These are phyloP conservation scores for Aspergillus biplanus DNA, from an alignment of 495 filamentous ascomycete genomes.

Conservation along the genomic window DNA sequence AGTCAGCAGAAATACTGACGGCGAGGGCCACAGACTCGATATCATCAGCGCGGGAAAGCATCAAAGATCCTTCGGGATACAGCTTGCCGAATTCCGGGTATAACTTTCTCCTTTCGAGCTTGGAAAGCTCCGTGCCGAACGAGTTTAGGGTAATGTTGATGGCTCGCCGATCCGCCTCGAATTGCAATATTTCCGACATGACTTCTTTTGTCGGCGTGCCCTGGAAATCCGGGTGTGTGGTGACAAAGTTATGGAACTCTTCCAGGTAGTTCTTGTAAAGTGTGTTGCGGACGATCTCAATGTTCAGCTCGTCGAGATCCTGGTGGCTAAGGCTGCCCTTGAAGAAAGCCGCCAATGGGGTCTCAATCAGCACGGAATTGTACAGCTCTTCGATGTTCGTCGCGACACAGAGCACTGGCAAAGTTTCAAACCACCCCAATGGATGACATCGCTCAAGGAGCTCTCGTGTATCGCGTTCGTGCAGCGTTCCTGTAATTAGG, in stretches of 20 bases:
- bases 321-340: conserved; percentile 92
- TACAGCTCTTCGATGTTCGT: conserved; percentile 99
- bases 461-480: conserved; percentile 96
- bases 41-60: conserved; percentile 95
- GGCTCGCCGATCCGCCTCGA: conserved; percentile 92
- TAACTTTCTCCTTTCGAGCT: conserved; percentile 91
- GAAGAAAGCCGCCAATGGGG: conserved; percentile 94
- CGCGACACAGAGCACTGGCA: conserved; percentile 96
- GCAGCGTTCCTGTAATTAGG: conserved; percentile 95
- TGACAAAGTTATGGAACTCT: conserved; percentile 93
- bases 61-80: conserved; percentile 91
- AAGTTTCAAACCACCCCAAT: conserved; percentile 97
- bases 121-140: conserved; percentile 94
- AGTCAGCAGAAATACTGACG: conserved; percentile 88
- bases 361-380: conserved; percentile 96
- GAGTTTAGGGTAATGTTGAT: conserved; percentile 99
- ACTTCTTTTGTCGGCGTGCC: conserved; percentile 91
- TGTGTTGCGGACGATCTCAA: conserved; percentile 98
- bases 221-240: conserved; percentile 77
- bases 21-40: conserved; percentile 90
- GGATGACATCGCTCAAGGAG: conserved; percentile 95
- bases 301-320: conserved; percentile 98
- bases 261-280: conserved; percentile 99
- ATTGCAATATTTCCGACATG: conserved; percentile 93
- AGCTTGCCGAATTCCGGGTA: conserved; percentile 90